phyloP scores from a whole-genome alignment of 2,329 filamentous ascomycete genomes.

The Colletotrichum sp. region DNA sequence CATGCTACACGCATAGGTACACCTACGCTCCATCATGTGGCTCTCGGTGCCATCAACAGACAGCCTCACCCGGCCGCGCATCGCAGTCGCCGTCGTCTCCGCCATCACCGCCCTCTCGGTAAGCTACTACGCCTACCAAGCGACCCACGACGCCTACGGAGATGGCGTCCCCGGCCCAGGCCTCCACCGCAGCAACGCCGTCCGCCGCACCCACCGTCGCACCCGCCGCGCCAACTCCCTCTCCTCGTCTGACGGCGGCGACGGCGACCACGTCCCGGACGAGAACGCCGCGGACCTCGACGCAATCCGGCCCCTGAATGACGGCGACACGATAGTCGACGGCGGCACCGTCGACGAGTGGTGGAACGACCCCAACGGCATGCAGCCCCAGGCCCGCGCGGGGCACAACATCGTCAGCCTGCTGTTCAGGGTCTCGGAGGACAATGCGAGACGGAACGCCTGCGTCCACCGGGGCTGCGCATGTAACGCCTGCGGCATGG shows the following conservation, averaged over 20 bases:
- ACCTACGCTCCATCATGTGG: slow-evolving; percentile 42
- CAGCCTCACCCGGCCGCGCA: slow-evolving; percentile 57
- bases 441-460: slow-evolving; percentile 85
- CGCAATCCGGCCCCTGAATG: slow-evolving; percentile 30
- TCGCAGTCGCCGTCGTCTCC: slow-evolving; percentile 61
- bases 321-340: slow-evolving; percentile 44
- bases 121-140: slow-evolving; percentile 62
- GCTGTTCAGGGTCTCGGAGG: slow-evolving; percentile 91
- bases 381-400: slow-evolving; percentile 50
- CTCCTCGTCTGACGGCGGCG: slow-evolving; percentile 32
- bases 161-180: slow-evolving; percentile 30
- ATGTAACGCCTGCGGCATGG: slow-evolving; percentile 87
- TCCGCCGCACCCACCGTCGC: slow-evolving; percentile 55
- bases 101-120: slow-evolving; percentile 61
- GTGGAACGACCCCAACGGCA: slow-evolving; percentile 51
- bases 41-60: slow-evolving; percentile 55
- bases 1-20: slow-evolving; percentile 19
- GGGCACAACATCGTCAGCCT: slow-evolving; percentile 85
- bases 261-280: slow-evolving; percentile 42
- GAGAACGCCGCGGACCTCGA: slow-evolving; percentile 43
- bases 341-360: slow-evolving; percentile 50
- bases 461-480: slow-evolving; percentile 92
- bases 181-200: slow-evolving; percentile 71
- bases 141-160: slow-evolving; percentile 21
- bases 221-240: slow-evolving; percentile 41